Conservation (phyloP, 805 yeast species). For the Grigorovia transvaalensis region DNA sequence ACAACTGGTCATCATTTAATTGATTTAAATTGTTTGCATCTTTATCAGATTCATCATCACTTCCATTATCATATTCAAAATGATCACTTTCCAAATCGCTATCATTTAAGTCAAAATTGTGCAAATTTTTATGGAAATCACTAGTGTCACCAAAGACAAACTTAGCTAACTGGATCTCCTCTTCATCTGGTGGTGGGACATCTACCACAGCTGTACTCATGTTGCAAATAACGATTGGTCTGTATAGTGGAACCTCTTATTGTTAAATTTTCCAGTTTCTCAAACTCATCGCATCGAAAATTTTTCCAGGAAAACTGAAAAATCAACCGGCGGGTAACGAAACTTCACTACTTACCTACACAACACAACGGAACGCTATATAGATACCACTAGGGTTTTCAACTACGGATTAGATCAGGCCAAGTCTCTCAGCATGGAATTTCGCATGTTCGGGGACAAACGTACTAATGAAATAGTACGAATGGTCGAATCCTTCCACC, state of each 20-base stretch:
- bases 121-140: conserved; percentile 50
- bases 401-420: conserved; percentile 18
- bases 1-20: conserved; percentile 25
- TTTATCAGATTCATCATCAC: conserved; percentile 17
- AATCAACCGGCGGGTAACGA: background rate
- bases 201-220: conserved; percentile 2
- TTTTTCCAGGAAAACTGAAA: background rate
- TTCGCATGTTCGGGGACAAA: conserved; percentile 77
- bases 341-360: too few species aligned
- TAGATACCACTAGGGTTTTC: background rate
- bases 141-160: conserved; percentile 77
- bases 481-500: conserved; percentile 84
- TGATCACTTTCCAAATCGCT: conserved; percentile 28
- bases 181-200: conserved; percentile 67
- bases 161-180: conserved; percentile 69
- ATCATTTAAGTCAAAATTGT: conserved; percentile 41
- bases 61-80: conserved; percentile 10
- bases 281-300: conserved; percentile 2
- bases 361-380: too few species aligned
- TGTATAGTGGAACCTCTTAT: too few species aligned
- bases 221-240: too few species aligned
- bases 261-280: background rate
- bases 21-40: conserved; percentile 23
- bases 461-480: conserved; percentile 73
- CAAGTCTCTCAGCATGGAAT: conserved; percentile 66